phyloP scores from a whole-genome alignment of 805 yeast genomes.

The Nakazawaea anatomiae region DNA sequence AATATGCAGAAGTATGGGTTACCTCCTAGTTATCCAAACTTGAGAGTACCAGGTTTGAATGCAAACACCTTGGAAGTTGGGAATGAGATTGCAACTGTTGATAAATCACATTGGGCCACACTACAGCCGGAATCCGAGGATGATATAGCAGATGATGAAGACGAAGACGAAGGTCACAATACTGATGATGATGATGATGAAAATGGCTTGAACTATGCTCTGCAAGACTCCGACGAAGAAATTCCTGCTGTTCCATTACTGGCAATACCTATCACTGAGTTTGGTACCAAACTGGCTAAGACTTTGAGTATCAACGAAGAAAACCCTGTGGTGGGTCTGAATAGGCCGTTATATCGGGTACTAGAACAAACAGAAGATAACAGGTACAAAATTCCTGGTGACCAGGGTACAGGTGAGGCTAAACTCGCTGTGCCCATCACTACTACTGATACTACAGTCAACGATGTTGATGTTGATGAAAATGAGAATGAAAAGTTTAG shows the following conservation, averaged over 20 bases:
- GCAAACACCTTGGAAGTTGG: slow-evolving; percentile 17
- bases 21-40: slow-evolving; percentile 75
- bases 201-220: slow-evolving; percentile 14
- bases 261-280: slow-evolving; percentile 22
- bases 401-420: not conserved
- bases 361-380: slow-evolving; percentile 18
- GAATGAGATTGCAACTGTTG: slow-evolving; percentile 18
- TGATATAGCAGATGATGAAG: slow-evolving; percentile 28
- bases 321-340: slow-evolving; percentile 13
- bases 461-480: not conserved
- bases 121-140: slow-evolving; percentile 18
- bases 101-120: slow-evolving; percentile 25
- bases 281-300: slow-evolving; percentile 17
- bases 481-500: slow-evolving; percentile 1
- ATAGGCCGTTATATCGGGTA: slow-evolving; percentile 25
- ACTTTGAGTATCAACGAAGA: slow-evolving; percentile 7
- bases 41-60: slow-evolving; percentile 48
- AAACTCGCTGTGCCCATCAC: not conserved
- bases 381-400: not conserved
- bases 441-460: not conserved
- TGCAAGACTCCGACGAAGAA: slow-evolving; percentile 21
- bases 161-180: slow-evolving; percentile 18
- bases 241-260: slow-evolving; percentile 16
- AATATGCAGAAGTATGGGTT: slow-evolving; percentile 67
- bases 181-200: slow-evolving; percentile 19